Evolutionary conservation across 2,329 filamentous ascomycete species (phyloP), one percentile per base, ranked within the genome.

Genomic region (Cytospora mali): DNA sequence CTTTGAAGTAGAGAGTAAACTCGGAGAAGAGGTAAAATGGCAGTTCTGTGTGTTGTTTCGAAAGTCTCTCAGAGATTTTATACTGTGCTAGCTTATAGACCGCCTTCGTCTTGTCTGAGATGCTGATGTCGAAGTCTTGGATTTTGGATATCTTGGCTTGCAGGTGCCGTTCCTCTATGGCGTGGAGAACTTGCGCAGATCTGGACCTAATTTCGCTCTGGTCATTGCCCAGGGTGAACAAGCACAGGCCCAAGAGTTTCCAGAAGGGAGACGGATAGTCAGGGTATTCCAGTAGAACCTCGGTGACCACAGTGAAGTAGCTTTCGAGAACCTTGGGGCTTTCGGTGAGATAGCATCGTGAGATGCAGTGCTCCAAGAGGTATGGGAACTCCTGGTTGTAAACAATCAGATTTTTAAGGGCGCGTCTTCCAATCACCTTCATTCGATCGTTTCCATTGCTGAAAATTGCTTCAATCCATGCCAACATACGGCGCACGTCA

Each of bases 51-150:
- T 99, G 92, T 67, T 96, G 91, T 70, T 91, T 92, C 1, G 93
- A 91, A 46, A 99, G 83, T 23, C 93, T 85, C 70, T 94, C 93
- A 0, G 95, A 98, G 25, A 96, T 96, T 72, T 98, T 94, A 68
- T 97, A 98, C 72, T 99, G 95, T 0, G 96, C 95, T 51, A 96
- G 82, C 77, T 99, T 99, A 77, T 98, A 99, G 3, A 99, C 94
- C 0, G 94, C 93, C 68, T 96, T 96, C 0, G 96, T 99, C 77
- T 97, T 98, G 77, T 99, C 96, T 0, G 94, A 96, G 62, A 99
- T 95, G 73, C 93, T 97, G 70, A 99, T 98, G 71, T 99, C 95
- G 64, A 97, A 96, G 73, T 99, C 95, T 72, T 97, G 92, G 7
- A 99, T 87, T 72, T 96, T 96, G 1, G 94, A 97, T 67, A 87